Base-by-base conservation (phyloP, 1,284 basidiomycete genomes). In the Malassezia obtusa region DNA sequence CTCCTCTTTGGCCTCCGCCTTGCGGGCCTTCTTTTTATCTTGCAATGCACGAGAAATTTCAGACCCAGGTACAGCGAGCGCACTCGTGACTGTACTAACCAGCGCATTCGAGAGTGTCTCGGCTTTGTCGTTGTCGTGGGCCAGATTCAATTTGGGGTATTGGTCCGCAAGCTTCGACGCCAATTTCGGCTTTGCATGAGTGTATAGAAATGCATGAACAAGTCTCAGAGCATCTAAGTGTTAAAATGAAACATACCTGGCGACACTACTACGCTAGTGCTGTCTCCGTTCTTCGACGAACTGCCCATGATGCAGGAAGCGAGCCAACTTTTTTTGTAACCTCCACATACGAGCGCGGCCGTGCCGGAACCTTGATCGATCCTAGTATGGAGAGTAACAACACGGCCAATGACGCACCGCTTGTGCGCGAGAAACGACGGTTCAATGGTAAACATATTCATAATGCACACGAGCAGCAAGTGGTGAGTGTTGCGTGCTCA, bases 151-250 rank as follows among this genome's bases (percentile, higher is more conserved):
- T 21, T 50, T 43, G 5, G 49, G 48, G 39, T 45, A 56, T n/a
- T 41, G 38, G 5, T 49, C 30, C 2, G 53, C 53, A 6, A 56
- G 33, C 30, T 56, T 56, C 9, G 48, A 22, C 3, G 53, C 53
- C 8, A 56, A 43, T 32, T 56, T 56, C 12, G 48, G 36, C 10
- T 19, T 30, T 4, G 36, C 41, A 36, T 56, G 53, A 12, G 21
- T 49, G 15, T 41, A 26, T 17, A 56, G 28, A 25, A 56, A 56
- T 5, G 53, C 43, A 36, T 56, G 47, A 4, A 56, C 45, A 3
- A 50, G 17, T 19, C 21, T 25, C 17, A 50, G 39, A 17, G 47
- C 24, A 11, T 54, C 52, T 53, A 30, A 14, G 47, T 30, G 19
- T 45, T 26, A 28, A 11, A 21, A 24, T 28, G 2, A 26, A 32